phyloP scores from a whole-genome alignment of 805 yeast genomes.

The Ogataea pilisensis region DNA sequence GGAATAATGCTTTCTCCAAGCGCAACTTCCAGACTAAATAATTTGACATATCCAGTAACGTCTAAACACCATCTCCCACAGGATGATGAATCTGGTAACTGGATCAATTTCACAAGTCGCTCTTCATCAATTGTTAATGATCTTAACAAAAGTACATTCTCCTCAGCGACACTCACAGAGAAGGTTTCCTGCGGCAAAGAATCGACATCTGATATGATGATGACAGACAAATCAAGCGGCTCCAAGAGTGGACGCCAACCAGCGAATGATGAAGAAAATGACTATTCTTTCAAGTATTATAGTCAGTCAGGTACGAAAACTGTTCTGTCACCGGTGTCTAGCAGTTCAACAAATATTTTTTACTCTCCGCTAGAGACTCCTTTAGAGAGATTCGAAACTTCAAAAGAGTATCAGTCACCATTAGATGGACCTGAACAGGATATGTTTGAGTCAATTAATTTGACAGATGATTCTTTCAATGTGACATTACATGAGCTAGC shows the following conservation, averaged over 20 bases:
- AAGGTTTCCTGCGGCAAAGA: no score
- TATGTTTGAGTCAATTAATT: constrained; percentile 14
- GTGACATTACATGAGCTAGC: constrained; percentile 14
- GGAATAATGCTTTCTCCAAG: constrained; percentile 23
- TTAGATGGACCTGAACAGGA: constrained; percentile 8
- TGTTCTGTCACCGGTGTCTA: neutral
- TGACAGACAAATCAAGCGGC: no score
- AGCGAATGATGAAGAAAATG: no score
- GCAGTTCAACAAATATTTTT: constrained; percentile 3
- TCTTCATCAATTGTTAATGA: neutral
- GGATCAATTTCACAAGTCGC: constrained; percentile 5
- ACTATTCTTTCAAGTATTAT: no score
- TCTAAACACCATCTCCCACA: neutral
- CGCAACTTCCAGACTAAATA: constrained; percentile 15
- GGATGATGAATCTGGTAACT: constrained; percentile 9
- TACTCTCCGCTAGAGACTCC: constrained; percentile 9
- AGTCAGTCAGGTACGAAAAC: no score
- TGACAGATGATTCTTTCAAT: constrained; percentile 16
- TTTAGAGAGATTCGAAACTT: neutral
- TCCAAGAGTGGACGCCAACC: neutral
- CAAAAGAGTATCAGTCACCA: neutral
- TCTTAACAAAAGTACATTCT: neutral
- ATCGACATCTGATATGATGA: no score
- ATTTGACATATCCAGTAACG: constrained; percentile 1
- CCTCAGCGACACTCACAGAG: no score